Base-by-base conservation (phyloP, 768 basidiomycete genomes). In the Hypsizygus marmoreus region DNA sequence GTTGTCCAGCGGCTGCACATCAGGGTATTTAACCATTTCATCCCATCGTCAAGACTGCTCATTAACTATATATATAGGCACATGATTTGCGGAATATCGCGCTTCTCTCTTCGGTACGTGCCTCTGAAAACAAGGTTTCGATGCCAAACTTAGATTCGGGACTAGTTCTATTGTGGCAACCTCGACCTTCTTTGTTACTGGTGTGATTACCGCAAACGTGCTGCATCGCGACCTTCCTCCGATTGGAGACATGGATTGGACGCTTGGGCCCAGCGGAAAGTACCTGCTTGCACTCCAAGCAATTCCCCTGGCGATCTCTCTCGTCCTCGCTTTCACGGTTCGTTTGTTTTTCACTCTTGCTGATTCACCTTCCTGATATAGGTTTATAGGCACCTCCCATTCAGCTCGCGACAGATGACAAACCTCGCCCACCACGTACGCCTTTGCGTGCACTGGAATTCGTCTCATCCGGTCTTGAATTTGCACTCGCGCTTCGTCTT, bases 1-100 rank as follows among this genome's bases (percentile, higher is more conserved):
- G 82, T 58, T 84, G 41, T 69, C 75, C 12, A 81, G 80, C 46
- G 83, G 83, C 17, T 85, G 83, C 58, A 84, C 83, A 9, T 84
- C 82, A 13, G 82, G 82, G 81, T 82, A 60, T 45, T 36, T 40
- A 17, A 24, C 9, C 26, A 22, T 13, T 16, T 12, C n/a, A n/a
- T n/a, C n/a, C n/a, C n/a, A n/a, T n/a, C n/a, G n/a, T n/a, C n/a
- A n/a, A n/a, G n/a, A n/a, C n/a, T n/a, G n/a, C n/a, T n/a, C n/a
- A n/a, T n/a, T n/a, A n/a, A n/a, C n/a, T 29, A 14, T 35, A 32
- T 41, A 4, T 31, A 25, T 43, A 83, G 82, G 35, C 83, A 85
- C 66, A 84, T 85, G 82, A 69, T 85, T 43, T 73, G 72, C 47
- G 83, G 83, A 23, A 42, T 83, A 31, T 77, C 82, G 29, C 74